Evolutionary conservation across 169 alveolate species (phyloP).

Genomic region (Plasmodium billcollinsi): DNA sequence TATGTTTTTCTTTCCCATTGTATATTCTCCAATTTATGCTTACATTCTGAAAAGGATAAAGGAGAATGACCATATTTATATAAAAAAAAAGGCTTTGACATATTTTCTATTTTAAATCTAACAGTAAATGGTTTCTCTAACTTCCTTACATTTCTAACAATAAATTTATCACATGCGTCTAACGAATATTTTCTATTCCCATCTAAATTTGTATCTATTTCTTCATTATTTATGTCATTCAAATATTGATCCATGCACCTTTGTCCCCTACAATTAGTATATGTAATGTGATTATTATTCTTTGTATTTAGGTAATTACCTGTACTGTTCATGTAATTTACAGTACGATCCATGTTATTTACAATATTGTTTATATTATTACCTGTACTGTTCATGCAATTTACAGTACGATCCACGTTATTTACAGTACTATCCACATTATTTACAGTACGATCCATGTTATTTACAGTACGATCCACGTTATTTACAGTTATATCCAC

Average conservation of each 20-base stretch:
- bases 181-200: conserved; percentile 9
- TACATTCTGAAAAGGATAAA: conserved; percentile 55
- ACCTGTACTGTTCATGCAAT: too few relatives aligned
- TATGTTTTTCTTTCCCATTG: conserved; percentile 71
- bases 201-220: neutral
- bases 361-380: too few relatives aligned
- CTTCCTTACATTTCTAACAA: conserved; percentile 18
- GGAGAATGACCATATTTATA: conserved; percentile 74
- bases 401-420: too few relatives aligned
- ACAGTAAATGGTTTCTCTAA: conserved; percentile 64
- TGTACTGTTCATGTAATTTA: too few relatives aligned
- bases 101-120: conserved; percentile 42
- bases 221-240: conserved; percentile 31
- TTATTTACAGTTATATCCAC: too few relatives aligned
- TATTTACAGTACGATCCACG: too few relatives aligned
- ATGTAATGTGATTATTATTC: too few relatives aligned
- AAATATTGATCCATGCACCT: conserved; percentile 19
- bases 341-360: too few relatives aligned
- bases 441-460: too few relatives aligned
- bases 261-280: neutral
- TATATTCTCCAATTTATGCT: conserved; percentile 20
- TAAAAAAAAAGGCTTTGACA: conserved; percentile 60
- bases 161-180: conserved; percentile 39
- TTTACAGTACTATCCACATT: too few relatives aligned
- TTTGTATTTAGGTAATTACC: too few relatives aligned